Base-by-base conservation (phyloP, 352 stramenopile genomes). In the Peronospora destructor region DNA sequence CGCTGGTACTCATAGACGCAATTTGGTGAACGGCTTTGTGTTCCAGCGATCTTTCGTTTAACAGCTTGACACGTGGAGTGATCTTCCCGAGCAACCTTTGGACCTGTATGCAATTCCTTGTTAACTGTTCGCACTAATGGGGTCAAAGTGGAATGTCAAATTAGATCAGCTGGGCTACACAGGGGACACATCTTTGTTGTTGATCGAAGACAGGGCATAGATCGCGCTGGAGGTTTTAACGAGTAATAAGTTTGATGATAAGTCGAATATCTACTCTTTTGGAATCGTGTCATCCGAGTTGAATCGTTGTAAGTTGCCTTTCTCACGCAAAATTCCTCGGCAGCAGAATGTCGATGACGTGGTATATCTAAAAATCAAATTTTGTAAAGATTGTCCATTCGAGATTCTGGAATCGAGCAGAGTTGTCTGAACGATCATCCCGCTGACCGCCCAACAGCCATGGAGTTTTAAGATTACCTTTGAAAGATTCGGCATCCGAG, bases 251-350 rank as follows among this genome's bases (percentile, higher is more conserved):
- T 79, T 70, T 14, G 77, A 69, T 1, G 70, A 84, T 2, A 84
- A 84, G 44, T 71, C 72, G 13, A 76, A 91, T 26, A 65, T 87
- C 17, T 91, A 76, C 40, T 69, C 80, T 35, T 84, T 91, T 48
- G 76, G 73, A 16, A 77, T 88, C 6, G 45, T 87, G 28, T 49
- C 89, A 28, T 82, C 77, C 9, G 77, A 91, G 53, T 47, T 89
- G 17, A 72, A 85, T 48, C 66, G 63, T 4, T 86, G 72, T 16
- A 63, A 67, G n/a, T 49, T 62, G 4, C 73, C 64, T 0, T 55
- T 67, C 45, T 66, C 59, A 17, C 45, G 36, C 8, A 65, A 64
- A 33, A 42, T 42, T 29, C 46, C 49, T 6, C 42, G 52, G 11
- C 38, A 53, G 44, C 41, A 53, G 48, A 61, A 41, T 29, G 35